phyloP scores from a whole-genome alignment of 108 stramenopile species.

The Nannochloropsis granulata region DNA sequence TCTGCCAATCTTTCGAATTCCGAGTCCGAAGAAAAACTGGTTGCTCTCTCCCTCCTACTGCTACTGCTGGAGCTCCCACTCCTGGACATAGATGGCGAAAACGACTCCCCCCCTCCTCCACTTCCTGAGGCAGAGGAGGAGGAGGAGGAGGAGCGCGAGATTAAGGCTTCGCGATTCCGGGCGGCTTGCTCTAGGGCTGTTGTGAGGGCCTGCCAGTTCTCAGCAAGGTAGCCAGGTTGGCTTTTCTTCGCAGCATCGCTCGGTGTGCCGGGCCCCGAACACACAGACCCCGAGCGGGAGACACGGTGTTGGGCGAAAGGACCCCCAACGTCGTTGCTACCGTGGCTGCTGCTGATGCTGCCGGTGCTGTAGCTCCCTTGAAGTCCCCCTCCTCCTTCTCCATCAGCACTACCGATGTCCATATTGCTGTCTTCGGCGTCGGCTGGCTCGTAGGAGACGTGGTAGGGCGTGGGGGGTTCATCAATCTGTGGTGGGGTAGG shows the following conservation, averaged over 20 bases:
- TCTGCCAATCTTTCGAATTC: not conserved
- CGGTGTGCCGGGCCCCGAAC: not conserved
- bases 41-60: not conserved
- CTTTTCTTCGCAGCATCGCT: not conserved
- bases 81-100: not conserved
- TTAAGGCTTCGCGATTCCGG: not conserved
- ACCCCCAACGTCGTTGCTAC: not conserved
- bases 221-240: not conserved
- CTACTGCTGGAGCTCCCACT: not conserved
- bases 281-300: not conserved
- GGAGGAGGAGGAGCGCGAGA: not conserved
- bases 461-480: slow-evolving; percentile 18
- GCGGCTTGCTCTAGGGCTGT: not conserved
- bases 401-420: not conserved
- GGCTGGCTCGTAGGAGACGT: slow-evolving; percentile 17
- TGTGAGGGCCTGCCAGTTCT: not conserved
- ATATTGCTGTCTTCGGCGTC: slow-evolving; percentile 14
- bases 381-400: not conserved
- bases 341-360: too few species aligned
- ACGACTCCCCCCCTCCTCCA: not conserved
- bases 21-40: not conserved
- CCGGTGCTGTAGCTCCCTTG: not conserved
- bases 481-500: not conserved
- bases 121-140: slow-evolving; percentile 2
- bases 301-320: not conserved